Percentiles rank a stretch among this genome's conserved stretches.
phyloP scores from a whole-genome alignment of 768 basidiomycete genomes.

The Boletus pseudopeckii region DNA sequence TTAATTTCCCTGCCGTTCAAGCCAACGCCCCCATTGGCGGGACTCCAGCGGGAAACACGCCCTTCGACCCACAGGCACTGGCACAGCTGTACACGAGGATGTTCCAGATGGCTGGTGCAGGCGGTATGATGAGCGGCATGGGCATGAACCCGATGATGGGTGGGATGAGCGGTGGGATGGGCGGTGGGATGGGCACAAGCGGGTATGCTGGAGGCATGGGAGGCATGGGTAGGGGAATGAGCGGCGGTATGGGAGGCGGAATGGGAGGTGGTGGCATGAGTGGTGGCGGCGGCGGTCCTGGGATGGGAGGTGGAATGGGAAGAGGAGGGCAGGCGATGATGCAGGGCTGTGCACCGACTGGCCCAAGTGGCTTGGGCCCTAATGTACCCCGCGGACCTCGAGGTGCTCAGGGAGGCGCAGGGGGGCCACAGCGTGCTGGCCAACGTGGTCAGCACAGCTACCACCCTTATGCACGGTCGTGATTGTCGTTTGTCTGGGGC shows the following conservation, averaged over 20 bases:
- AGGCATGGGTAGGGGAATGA: constrained; percentile 40
- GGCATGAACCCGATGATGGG: constrained; percentile 38
- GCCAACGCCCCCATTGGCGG: constrained; percentile 25
- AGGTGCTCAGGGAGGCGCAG: constrained; percentile 53
- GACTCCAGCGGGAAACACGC: constrained; percentile 45
- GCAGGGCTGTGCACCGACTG: constrained; percentile 33
- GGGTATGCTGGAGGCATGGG: constrained; percentile 37
- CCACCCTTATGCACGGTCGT: constrained; percentile 77
- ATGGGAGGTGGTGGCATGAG: constrained; percentile 35
- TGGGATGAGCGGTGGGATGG: constrained; percentile 26
- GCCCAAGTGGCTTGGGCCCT: constrained; percentile 44
- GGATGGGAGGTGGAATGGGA: constrained; percentile 40
- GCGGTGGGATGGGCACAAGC: constrained; percentile 28
- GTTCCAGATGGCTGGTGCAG: constrained; percentile 78
- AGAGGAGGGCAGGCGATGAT: constrained; percentile 39
- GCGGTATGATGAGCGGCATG: constrained; percentile 42
- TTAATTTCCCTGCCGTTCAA: constrained; percentile 34
- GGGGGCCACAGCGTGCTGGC: constrained; percentile 60
- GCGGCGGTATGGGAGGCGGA: constrained; percentile 39
- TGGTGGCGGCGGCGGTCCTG: constrained; percentile 38
- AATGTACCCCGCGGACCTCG: constrained; percentile 66
- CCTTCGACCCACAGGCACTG: constrained; percentile 91
- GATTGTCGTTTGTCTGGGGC: constrained; percentile 1
- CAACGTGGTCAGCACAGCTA: constrained; percentile 78
- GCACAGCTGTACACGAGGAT: constrained; percentile 93